Conservation (phyloP, 2,329 filamentous ascomycete species). For the Amauroascus niger region DNA sequence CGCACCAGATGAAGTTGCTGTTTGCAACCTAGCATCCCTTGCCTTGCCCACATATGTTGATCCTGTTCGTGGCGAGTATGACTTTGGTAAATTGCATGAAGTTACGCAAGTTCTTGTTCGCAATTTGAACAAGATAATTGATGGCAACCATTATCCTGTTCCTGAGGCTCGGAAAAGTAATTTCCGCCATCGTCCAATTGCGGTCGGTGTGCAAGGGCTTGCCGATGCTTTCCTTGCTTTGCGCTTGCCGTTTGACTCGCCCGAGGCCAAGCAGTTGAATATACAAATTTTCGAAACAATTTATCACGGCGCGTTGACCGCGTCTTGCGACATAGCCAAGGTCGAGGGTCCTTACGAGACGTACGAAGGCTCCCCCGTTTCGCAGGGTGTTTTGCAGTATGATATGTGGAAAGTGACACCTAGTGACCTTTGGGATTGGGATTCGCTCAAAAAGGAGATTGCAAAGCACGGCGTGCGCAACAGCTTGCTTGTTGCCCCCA, state of each 20-base stretch:
- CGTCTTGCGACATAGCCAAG: constrained; percentile 78
- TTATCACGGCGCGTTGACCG: constrained; percentile 88
- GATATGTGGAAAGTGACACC: constrained; percentile 98
- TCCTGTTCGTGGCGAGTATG: constrained; percentile 70
- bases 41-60: constrained; percentile 87
- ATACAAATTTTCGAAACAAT: constrained; percentile 99
- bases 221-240: constrained; percentile 96
- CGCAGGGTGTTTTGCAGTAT: constrained; percentile 91
- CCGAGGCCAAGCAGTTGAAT: constrained; percentile 87
- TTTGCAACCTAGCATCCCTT: constrained; percentile 94
- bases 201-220: constrained; percentile 93
- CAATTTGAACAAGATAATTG: constrained; percentile 97
- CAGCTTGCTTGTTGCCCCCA: constrained; percentile 87
- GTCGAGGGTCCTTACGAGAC: constrained; percentile 75
- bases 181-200: constrained; percentile 91
- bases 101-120: constrained; percentile 84
- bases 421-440: constrained; percentile 95
- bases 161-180: constrained; percentile 90
- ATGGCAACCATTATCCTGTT: constrained; percentile 98
- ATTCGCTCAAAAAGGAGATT: constrained; percentile 75
- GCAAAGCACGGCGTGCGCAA: constrained; percentile 90
- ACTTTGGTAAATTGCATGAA: constrained; percentile 95
- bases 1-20: constrained; percentile 93
- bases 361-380: constrained; percentile 87
- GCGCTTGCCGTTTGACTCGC: constrained; percentile 91